phyloP scores from a whole-genome alignment of 2,329 filamentous ascomycete genomes.

The Beauveria pseudobassiana region DNA sequence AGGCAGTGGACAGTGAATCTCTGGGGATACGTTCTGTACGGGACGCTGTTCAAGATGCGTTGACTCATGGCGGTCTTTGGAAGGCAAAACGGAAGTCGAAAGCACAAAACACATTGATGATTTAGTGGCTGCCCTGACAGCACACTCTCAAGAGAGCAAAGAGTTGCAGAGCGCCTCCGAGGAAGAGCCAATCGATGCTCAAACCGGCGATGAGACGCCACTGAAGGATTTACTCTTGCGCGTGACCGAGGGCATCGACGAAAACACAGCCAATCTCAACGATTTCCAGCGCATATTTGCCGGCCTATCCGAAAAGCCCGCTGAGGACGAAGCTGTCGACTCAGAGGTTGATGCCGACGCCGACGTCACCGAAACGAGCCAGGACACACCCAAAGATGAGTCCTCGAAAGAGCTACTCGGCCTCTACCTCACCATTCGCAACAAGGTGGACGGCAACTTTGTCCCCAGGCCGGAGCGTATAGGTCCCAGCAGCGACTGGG shows the following conservation, averaged over 20 bases:
- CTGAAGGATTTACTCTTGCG: conserved; percentile 45
- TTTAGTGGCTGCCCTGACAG: conserved; percentile 41
- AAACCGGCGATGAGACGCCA: conserved; percentile 14
- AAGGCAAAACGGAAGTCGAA: conserved; percentile 37
- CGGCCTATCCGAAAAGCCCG: conserved; percentile 35
- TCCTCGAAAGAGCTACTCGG: conserved; percentile 44
- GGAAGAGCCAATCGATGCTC: conserved; percentile 14
- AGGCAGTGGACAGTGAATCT: conserved; percentile 51
- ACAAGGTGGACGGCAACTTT: conserved; percentile 59
- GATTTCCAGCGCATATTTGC: conserved; percentile 45
- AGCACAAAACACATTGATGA: conserved; percentile 41
- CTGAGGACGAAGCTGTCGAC: not conserved
- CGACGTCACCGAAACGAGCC: not conserved
- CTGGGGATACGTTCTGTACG: conserved; percentile 43
- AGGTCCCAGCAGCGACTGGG: conserved; percentile 50
- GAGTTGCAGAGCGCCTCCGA: conserved; percentile 14
- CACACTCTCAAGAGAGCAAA: conserved; percentile 21
- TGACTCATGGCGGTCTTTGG: conserved; percentile 48
- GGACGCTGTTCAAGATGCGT: conserved; percentile 47
- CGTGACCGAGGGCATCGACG: conserved; percentile 40
- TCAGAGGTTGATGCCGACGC: not conserved
- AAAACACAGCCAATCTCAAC: conserved; percentile 32
- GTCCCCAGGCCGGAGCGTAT: conserved; percentile 50
- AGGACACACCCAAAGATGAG: not conserved
- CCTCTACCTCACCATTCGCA: conserved; percentile 65